These are phyloP conservation scores for Fusarium equiseti DNA, from an alignment of 2,329 filamentous ascomycete genomes.

Conservation along the genomic window DNA sequence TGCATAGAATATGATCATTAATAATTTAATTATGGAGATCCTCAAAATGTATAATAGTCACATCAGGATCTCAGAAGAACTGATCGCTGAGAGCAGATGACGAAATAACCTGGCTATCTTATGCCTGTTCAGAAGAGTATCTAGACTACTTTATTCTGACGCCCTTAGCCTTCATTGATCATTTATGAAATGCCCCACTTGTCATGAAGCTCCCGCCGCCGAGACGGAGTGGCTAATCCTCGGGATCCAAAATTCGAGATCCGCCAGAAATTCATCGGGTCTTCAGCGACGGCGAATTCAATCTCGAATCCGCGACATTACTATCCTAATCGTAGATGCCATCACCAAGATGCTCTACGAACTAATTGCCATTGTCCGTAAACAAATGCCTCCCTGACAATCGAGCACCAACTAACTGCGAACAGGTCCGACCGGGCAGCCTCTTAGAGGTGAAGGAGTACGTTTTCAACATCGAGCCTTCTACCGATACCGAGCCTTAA, in stretches of 20 bases:
- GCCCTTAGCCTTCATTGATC: background rate
- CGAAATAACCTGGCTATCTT: background rate
- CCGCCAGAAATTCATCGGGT: constrained; percentile 43
- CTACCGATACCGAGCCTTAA: background rate
- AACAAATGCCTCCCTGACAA: background rate
- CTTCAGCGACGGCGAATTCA: constrained; percentile 19
- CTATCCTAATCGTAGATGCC: constrained; percentile 46
- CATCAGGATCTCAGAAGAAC: background rate
- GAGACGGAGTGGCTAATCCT: constrained; percentile 47
- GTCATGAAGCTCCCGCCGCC: constrained; percentile 24
- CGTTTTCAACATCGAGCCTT: constrained; percentile 48
- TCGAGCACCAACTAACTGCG: constrained; percentile 38
- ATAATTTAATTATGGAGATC: background rate
- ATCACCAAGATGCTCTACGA: constrained; percentile 88
- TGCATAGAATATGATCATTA: constrained; percentile 22
- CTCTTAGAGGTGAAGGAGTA: constrained; percentile 96
- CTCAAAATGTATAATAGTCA: background rate
- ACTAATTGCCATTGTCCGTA: constrained; percentile 89
- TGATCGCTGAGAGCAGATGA: background rate
- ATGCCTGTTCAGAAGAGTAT: background rate
- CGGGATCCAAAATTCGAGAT: constrained; percentile 48
- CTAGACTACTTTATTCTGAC: background rate
- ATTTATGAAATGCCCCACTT: constrained; percentile 17
- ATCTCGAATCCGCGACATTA: constrained; percentile 32
- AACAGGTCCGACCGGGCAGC: constrained; percentile 89